Percentiles rank a stretch among this genome's conserved stretches.
Conservation (phyloP, 106 monocot species). For the Xerophyta viscosa region DNA sequence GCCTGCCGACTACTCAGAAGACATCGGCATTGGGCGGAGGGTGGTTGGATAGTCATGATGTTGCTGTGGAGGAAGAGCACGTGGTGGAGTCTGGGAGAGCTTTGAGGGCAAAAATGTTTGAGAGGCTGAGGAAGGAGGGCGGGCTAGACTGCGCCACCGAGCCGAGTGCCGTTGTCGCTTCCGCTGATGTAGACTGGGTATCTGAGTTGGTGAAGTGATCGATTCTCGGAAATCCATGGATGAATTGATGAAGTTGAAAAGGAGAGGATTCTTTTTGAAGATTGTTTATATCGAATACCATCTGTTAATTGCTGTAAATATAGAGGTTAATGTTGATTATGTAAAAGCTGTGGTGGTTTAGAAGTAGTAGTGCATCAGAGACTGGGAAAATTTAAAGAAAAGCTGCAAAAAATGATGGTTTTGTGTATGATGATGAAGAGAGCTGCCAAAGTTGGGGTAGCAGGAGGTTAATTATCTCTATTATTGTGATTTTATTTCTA, state of each 20-base stretch:
- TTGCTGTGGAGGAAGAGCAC: slow-evolving; percentile 15
- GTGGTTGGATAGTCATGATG: neutral
- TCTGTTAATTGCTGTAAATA: neutral
- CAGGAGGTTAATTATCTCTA: neutral
- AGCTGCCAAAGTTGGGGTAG: slow-evolving; percentile 1
- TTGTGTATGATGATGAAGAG: neutral
- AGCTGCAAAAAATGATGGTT: neutral
- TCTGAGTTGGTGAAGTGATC: slow-evolving; percentile 62
- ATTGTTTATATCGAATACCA: neutral
- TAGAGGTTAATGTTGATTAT: neutral
- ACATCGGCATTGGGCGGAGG: neutral
- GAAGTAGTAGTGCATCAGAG: neutral
- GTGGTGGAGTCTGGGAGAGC: slow-evolving; percentile 75
- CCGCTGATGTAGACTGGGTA: slow-evolving; percentile 64
- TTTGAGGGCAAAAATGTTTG: slow-evolving; percentile 64
- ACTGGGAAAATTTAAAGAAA: neutral
- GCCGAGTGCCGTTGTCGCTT: neutral
- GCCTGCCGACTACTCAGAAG: slow-evolving; percentile 56
- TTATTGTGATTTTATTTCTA: neutral
- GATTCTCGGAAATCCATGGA: neutral
- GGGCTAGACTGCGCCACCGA: slow-evolving; percentile 8
- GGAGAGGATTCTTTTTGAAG: neutral
- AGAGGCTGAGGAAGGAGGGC: slow-evolving; percentile 62
- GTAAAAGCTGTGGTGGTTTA: too few species aligned
- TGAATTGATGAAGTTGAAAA: too few species aligned